Conservation (phyloP, 192 early-diverging fungal genomes). For the Backusella luteola region DNA sequence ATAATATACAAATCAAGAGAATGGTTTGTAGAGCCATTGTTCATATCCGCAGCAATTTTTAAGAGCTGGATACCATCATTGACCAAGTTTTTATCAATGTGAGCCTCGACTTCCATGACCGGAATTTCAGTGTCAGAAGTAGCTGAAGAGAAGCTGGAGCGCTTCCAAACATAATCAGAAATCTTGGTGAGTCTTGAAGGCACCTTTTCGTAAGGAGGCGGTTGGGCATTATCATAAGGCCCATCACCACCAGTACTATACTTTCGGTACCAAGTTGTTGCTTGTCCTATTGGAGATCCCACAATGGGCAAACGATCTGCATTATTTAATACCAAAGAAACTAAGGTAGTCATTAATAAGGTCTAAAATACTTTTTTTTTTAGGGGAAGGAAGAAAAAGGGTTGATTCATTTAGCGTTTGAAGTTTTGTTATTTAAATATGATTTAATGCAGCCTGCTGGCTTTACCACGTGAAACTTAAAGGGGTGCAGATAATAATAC, state of each 20-base stretch:
- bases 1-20: conserved; percentile 30
- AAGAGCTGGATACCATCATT: conserved; percentile 21
- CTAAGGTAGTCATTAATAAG: conserved; percentile 11
- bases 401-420: not conserved
- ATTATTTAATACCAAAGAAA: conserved; percentile 11
- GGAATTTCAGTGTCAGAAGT: not conserved
- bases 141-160: not conserved
- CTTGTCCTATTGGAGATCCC: conserved; percentile 13
- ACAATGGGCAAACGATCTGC: conserved; percentile 17
- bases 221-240: not conserved
- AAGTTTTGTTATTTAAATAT: not conserved
- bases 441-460: not conserved
- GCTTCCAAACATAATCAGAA: conserved; percentile 20
- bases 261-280: conserved; percentile 2
- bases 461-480: not conserved
- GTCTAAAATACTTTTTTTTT: not conserved
- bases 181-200: conserved; percentile 13
- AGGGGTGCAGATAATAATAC: not conserved
- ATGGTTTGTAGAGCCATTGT: conserved; percentile 1
- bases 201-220: conserved; percentile 21
- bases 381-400: not conserved
- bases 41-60: conserved; percentile 27
- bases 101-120: not conserved
- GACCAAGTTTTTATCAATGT: conserved; percentile 26
- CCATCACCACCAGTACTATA: not conserved